These are phyloP conservation scores for Phytophthora foliorum DNA, from an alignment of 352 stramenopile species.

Conservation along the genomic window DNA sequence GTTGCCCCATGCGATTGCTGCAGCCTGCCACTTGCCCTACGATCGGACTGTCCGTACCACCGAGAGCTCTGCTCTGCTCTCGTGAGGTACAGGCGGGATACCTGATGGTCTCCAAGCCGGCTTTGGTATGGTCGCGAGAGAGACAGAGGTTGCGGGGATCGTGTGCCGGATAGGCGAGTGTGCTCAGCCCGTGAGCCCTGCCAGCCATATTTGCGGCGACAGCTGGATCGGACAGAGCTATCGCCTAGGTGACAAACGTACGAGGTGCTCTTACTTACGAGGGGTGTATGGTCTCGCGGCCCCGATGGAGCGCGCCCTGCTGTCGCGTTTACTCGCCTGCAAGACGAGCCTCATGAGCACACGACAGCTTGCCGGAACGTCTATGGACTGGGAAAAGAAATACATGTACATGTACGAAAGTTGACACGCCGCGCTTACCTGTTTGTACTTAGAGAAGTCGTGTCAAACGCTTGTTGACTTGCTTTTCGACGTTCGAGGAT, in stretches of 20 bases:
- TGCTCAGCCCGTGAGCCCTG: constrained; percentile 31
- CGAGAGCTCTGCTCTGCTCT: constrained; percentile 20
- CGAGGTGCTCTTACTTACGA: constrained; percentile 25
- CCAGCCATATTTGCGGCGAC: constrained; percentile 27
- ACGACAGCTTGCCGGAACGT: constrained; percentile 15
- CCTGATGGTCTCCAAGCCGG: constrained; percentile 26
- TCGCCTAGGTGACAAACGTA: constrained; percentile 28
- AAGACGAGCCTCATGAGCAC: constrained; percentile 22
- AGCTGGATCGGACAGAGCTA: constrained; percentile 43
- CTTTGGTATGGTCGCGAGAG: constrained; percentile 39
- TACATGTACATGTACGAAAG: neutral
- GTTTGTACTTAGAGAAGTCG: constrained; percentile 1
- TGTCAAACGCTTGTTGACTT: constrained; percentile 18
- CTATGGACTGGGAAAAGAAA: constrained; percentile 8
- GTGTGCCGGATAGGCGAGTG: constrained; percentile 35
- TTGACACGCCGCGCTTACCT: constrained; percentile 3
- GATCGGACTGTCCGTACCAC: constrained; percentile 46
- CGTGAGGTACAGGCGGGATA: constrained; percentile 37
- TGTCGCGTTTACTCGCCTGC: constrained; percentile 24
- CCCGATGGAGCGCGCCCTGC: neutral
- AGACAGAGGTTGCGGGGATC: constrained; percentile 40
- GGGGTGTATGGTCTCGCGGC: constrained; percentile 21
- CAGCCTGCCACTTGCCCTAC: constrained; percentile 26
- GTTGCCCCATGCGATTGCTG: constrained; percentile 18
- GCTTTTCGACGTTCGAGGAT: neutral